A percentile compares a stretch with the other conserved stretches of the same genome.
These are phyloP conservation scores for Lepiota brunneoincarnata DNA, from an alignment of 768 basidiomycete species.

Conservation along the genomic window DNA sequence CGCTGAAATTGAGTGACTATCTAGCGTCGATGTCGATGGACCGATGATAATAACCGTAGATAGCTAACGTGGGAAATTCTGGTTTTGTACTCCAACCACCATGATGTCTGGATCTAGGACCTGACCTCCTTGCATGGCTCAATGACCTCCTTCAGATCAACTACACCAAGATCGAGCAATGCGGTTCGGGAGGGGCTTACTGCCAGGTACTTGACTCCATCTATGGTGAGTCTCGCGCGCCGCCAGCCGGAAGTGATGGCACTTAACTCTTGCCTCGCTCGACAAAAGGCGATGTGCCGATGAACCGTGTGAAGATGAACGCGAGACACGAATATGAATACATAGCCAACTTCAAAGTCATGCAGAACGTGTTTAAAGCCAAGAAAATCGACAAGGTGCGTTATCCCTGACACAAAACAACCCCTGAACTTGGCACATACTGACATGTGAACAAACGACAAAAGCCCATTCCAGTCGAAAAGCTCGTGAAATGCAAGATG, in stretches of 20 bases:
- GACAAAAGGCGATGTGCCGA: slow-evolving; percentile 78
- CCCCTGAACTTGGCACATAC: too few species aligned
- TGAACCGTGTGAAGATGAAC: slow-evolving; percentile 92
- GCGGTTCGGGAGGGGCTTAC: slow-evolving; percentile 88
- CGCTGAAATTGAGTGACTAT: slow-evolving; percentile 64
- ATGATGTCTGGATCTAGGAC: slow-evolving; percentile 70
- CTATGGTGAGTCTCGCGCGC: slow-evolving; percentile 59
- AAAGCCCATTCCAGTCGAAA: slow-evolving; percentile 94
- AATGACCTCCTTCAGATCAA: slow-evolving; percentile 90
- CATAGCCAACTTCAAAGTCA: slow-evolving; percentile 90
- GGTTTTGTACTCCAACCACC: background rate
- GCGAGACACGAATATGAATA: slow-evolving; percentile 97
- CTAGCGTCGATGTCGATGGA: slow-evolving; percentile 6
- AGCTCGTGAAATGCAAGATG: slow-evolving; percentile 97
- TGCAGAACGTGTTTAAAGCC: slow-evolving; percentile 88
- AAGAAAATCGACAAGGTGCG: slow-evolving; percentile 93
- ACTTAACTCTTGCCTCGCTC: slow-evolving; percentile 11
- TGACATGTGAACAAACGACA: background rate
- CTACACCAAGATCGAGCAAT: slow-evolving; percentile 92
- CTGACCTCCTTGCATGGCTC: slow-evolving; percentile 88
- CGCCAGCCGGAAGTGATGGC: background rate
- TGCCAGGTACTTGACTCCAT: slow-evolving; percentile 95
- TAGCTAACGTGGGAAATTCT: slow-evolving; percentile 31
- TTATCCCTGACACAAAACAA: slow-evolving; percentile 12
- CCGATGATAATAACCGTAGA: slow-evolving; percentile 6